Percentiles rank a stretch among this genome's conserved stretches.
Conservation (phyloP, 23 red algal genomes). For the Gracilaria gracilis region DNA sequence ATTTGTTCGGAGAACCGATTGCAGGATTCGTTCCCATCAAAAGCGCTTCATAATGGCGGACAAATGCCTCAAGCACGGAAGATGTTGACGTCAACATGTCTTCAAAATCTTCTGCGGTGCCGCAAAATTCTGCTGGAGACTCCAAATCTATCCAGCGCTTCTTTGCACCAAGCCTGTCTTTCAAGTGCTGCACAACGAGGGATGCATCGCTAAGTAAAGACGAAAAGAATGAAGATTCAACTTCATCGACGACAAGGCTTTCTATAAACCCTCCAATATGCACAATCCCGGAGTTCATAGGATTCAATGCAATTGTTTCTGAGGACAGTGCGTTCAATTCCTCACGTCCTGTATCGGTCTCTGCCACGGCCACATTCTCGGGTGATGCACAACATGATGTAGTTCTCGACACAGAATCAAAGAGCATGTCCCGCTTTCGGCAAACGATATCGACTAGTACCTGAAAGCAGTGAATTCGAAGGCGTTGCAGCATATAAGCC, state of each 20-base stretch:
- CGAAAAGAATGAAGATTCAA: constrained; percentile 16
- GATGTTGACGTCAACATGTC: background rate
- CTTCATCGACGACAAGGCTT: background rate
- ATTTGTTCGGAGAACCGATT: background rate
- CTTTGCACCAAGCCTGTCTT: constrained; percentile 6
- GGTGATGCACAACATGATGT: background rate
- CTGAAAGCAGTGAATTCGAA: constrained; percentile 41
- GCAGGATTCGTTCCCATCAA: background rate
- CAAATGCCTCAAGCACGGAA: constrained; percentile 1
- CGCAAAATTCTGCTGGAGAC: background rate
- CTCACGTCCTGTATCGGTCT: background rate
- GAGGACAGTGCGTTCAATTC: background rate
- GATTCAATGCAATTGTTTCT: background rate
- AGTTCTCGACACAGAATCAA: constrained; percentile 15
- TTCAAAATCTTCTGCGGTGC: background rate
- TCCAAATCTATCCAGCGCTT: constrained; percentile 21
- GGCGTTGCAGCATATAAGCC: constrained; percentile 29
- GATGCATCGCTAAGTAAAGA: background rate
- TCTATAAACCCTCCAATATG: background rate
- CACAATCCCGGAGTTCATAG: background rate
- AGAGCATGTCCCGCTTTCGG: constrained; percentile 11
- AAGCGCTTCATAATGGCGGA: background rate
- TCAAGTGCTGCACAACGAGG: background rate
- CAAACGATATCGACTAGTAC: background rate
- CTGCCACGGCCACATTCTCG: background rate